A percentile compares a stretch with the other conserved stretches of the same genome.
Evolutionary conservation across 345 rosid species (phyloP).

Genomic region (Gossypium herbaceum): DNA sequence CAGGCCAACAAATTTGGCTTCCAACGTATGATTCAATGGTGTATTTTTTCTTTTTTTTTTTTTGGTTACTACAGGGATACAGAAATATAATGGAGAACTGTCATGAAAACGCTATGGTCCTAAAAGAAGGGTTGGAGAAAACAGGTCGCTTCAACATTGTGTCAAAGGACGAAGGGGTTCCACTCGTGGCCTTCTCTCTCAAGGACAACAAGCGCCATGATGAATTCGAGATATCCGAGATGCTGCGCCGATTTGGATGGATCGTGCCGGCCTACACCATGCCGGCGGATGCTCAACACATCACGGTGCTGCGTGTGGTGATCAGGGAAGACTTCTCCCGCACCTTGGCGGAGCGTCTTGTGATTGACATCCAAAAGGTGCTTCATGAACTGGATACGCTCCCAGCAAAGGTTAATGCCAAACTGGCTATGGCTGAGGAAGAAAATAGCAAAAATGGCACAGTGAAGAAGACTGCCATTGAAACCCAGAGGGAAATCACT

Average conservation of each 20-base stretch:
- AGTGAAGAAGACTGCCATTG: constrained; percentile 59
- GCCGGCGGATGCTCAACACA: constrained; percentile 86
- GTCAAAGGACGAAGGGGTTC: constrained; percentile 82
- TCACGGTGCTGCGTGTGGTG: constrained; percentile 88
- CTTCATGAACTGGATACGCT: constrained; percentile 64
- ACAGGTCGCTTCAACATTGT: constrained; percentile 71
- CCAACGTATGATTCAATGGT: not conserved
- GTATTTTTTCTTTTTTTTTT: not conserved
- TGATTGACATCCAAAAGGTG: constrained; percentile 69
- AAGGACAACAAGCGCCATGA: constrained; percentile 59
- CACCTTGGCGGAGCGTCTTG: constrained; percentile 82
- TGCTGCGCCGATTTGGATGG: constrained; percentile 91
- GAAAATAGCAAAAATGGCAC: constrained; percentile 21
- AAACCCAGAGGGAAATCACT: constrained; percentile 65
- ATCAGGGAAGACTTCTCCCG: constrained; percentile 90
- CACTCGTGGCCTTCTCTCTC: constrained; percentile 85
- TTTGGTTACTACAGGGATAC: constrained; percentile 46
- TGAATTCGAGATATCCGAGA: constrained; percentile 75
- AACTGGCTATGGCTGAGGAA: constrained; percentile 18
- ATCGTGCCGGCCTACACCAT: constrained; percentile 89
- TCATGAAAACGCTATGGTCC: constrained; percentile 58
- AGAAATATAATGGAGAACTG: constrained; percentile 90
- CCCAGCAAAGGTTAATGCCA: constrained; percentile 49
- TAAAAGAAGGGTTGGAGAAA: constrained; percentile 68
- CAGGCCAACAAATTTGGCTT: not conserved